These are phyloP conservation scores for Suhomyces sp. DNA, from an alignment of 805 yeast genomes.

Conservation along the genomic window DNA sequence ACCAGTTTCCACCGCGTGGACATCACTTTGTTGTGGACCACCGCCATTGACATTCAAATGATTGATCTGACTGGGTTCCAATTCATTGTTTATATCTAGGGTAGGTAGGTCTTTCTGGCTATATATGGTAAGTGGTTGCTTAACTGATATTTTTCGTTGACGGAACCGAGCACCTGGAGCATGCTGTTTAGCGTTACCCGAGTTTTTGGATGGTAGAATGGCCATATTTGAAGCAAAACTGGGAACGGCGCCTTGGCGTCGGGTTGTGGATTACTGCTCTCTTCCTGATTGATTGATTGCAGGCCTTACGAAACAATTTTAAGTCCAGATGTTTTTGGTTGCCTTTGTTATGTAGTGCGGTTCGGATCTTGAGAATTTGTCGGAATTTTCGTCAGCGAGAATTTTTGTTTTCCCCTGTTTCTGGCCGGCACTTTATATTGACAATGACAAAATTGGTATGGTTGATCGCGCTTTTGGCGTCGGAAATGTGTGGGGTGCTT, in stretches of 20 bases:
- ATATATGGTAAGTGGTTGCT: slow-evolving; percentile 76
- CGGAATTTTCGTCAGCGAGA: slow-evolving; percentile 8
- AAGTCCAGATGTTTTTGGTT: neutral
- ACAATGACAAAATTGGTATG: neutral
- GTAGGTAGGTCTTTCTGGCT: slow-evolving; percentile 79
- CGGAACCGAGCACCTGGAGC: slow-evolving; percentile 68
- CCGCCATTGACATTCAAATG: slow-evolving; percentile 40
- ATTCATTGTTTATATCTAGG: slow-evolving; percentile 47
- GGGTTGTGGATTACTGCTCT: neutral
- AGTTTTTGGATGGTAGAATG: slow-evolving; percentile 36
- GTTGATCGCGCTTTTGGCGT: slow-evolving; percentile 4
- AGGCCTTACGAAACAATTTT: neutral
- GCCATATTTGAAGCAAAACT: slow-evolving; percentile 27
- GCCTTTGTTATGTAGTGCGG: slow-evolving; percentile 19
- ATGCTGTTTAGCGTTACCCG: slow-evolving; percentile 32
- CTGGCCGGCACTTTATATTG: neutral
- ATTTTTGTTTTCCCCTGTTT: slow-evolving; percentile 16
- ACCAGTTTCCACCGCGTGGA: slow-evolving; percentile 91
- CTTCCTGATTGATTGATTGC: slow-evolving; percentile 1
- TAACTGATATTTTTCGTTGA: slow-evolving; percentile 91
- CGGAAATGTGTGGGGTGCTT: neutral
- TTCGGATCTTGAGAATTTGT: slow-evolving; percentile 20
- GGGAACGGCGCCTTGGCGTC: slow-evolving; percentile 1
- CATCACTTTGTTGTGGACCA: slow-evolving; percentile 71
- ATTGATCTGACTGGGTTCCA: slow-evolving; percentile 42